A percentile compares a stretch with the other conserved stretches of the same genome.
These are phyloP conservation scores for Allomyces arbusculus DNA, from an alignment of 192 early-diverging fungal genomes.

Conservation along the genomic window DNA sequence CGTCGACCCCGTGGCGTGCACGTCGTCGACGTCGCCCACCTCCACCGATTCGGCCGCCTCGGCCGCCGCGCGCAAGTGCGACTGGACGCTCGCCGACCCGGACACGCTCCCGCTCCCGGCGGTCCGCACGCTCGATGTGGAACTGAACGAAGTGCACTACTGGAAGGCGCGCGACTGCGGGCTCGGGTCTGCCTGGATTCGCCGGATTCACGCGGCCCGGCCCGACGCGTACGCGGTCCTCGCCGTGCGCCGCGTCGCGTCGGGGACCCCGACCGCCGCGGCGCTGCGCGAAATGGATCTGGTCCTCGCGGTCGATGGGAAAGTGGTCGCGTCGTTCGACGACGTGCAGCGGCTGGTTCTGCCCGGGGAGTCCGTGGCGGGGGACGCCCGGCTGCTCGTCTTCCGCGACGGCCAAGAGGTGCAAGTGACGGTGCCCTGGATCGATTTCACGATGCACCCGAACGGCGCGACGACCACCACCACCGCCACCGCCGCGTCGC, in stretches of 20 bases:
- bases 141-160: constrained; percentile 39
- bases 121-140: constrained; percentile 36
- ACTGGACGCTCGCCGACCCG: too few species aligned
- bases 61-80: too few species aligned
- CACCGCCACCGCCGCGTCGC: constrained; percentile 10
- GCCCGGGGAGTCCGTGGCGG: constrained; percentile 10
- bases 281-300: constrained; percentile 44
- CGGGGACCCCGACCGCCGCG: constrained; percentile 23
- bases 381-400: background rate
- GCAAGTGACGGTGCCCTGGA: constrained; percentile 40
- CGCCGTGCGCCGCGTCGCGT: constrained; percentile 33
- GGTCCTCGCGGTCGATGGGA: constrained; percentile 44
- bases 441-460: constrained; percentile 24
- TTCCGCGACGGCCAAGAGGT: constrained; percentile 54
- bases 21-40: too few species aligned
- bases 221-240: constrained; percentile 33
- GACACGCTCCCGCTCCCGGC: background rate
- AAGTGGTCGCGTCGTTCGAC: constrained; percentile 31
- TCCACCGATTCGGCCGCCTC: too few species aligned
- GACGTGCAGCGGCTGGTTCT: constrained; percentile 23
- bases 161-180: constrained; percentile 33
- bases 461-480: background rate
- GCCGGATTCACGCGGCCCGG: constrained; percentile 26
- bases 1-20: too few species aligned
- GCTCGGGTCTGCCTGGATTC: constrained; percentile 31